Percentiles rank a stretch among this genome's conserved stretches.
Evolutionary conservation across 805 yeast genomes (phyloP).

Genomic region (Yarrowia sp.): DNA sequence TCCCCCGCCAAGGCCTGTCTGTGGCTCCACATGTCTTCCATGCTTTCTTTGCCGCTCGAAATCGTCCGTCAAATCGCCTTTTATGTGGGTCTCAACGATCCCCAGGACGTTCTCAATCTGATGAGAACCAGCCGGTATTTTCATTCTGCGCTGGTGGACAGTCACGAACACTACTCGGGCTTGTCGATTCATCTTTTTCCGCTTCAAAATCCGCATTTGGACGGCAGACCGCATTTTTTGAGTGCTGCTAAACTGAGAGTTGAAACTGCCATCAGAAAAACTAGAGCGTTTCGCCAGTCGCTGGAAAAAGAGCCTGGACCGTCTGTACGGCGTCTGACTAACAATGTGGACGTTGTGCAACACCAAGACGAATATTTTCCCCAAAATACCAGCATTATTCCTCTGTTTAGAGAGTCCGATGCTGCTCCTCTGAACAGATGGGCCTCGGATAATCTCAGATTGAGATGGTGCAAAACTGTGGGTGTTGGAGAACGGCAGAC

Average conservation of each 20-base stretch:
- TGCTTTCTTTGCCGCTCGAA: not conserved
- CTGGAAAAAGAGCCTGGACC: no score
- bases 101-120: not conserved
- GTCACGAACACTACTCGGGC: not conserved
- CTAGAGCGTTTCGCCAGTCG: not conserved
- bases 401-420: not conserved
- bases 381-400: not conserved
- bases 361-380: not conserved
- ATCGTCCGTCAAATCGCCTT: slow-evolving; percentile 5
- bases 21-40: not conserved
- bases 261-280: not conserved
- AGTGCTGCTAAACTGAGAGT: not conserved
- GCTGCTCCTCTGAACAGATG: slow-evolving; percentile 15
- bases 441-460: not conserved
- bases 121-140: not conserved
- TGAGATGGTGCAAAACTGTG: slow-evolving; percentile 15
- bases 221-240: not conserved
- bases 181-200: not conserved
- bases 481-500: not conserved
- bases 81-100: not conserved
- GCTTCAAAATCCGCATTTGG: not conserved
- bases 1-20: not conserved
- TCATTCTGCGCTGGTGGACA: not conserved
- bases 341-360: not conserved
- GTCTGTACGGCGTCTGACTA: no score